Base-by-base conservation (phyloP, 2,329 filamentous ascomycete genomes). In the Sporothrix curviconia region DNA sequence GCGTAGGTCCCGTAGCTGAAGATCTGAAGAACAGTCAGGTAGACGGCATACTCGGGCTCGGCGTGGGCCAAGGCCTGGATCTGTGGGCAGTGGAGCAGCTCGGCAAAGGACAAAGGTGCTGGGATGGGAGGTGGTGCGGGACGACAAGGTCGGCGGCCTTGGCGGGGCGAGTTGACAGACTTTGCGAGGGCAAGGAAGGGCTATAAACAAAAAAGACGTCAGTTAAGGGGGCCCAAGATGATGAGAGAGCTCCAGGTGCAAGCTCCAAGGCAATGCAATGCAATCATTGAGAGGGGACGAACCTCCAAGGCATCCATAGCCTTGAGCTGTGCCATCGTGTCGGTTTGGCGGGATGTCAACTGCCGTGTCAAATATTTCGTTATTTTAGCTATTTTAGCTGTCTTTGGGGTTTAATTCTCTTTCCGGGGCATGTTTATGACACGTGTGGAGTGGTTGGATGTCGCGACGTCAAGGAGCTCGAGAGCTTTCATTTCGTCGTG, bases 1-100 rank as follows among this genome's bases (percentile, higher is more conserved):
- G 81, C 76, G 77, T 90, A 96, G 59, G 90, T 96, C 60, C 92
- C 94, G 78, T 94, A 90, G 59, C 91, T 89, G 73, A 99, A 99
- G 66, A 95, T 86, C 71, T 92, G 81, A 44, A 99, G 85, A 14
- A 95, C 80, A 1, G 77, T 82, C 52, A 94, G 78, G 71, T 90
- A 74, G 3, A 75, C 64, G 2, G 78, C 74, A 66, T 86, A 82
- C 50, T 95, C 87, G 36, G 78, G 69, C n/a, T 65, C 63, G 19
- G 67, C 68, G 8, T 70, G 70, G 39, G 77, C 77, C 44, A 97
- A 84, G 12, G 82, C 79, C 71, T 94, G 88, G 64, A 97, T 85
- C 65, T 90, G 84, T 0, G 89, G 84, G 1, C 85, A 84, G 65
- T 88, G 81, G 37, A 99, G 84, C n/a, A 99, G 85, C 74, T 97